A percentile compares a stretch with the other conserved stretches of the same genome.
phyloP scores from a whole-genome alignment of 768 basidiomycete genomes.

The Lactarius vividus region DNA sequence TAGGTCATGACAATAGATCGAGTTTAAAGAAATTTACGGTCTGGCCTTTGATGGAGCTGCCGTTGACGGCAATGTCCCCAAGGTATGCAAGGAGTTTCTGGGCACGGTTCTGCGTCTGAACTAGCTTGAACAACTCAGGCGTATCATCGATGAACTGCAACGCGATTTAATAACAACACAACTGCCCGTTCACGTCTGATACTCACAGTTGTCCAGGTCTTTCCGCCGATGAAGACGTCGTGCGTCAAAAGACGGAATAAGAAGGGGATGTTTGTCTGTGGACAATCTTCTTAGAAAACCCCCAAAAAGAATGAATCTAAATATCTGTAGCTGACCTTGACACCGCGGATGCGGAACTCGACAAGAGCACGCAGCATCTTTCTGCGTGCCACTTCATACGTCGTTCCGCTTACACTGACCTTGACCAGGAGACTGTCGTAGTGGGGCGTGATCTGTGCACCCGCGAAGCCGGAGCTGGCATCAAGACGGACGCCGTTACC shows the following conservation, averaged over 20 bases:
- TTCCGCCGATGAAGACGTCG: conserved; percentile 91
- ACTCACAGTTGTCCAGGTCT: conserved; percentile 94
- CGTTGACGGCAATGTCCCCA: conserved; percentile 97
- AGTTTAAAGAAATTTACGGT: conserved; percentile 38
- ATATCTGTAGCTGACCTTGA: conserved; percentile 60
- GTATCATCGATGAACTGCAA: conserved; percentile 97
- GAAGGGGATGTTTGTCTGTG: conserved; percentile 98
- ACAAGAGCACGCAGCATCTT: conserved; percentile 99
- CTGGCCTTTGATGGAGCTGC: conserved; percentile 97
- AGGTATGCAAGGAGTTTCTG: conserved; percentile 97
- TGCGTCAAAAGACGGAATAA: conserved; percentile 96
- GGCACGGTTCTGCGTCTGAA: conserved; percentile 96
- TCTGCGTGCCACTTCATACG: conserved; percentile 96
- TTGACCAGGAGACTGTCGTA: conserved; percentile 98
- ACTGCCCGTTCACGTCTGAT: conserved; percentile 21
- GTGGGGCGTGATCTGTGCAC: conserved; percentile 98
- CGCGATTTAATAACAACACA: not conserved
- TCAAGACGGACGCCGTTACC: conserved; percentile 98
- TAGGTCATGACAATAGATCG: not conserved
- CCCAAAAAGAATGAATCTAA: not conserved
- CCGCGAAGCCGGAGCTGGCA: conserved; percentile 95
- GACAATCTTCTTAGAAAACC: not conserved
- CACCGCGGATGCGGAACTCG: conserved; percentile 98
- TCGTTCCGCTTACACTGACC: conserved; percentile 92
- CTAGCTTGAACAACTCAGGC: conserved; percentile 98